Evolutionary conservation across 768 basidiomycete genomes (phyloP).

Genomic region (Rhodotorula paludigena): DNA sequence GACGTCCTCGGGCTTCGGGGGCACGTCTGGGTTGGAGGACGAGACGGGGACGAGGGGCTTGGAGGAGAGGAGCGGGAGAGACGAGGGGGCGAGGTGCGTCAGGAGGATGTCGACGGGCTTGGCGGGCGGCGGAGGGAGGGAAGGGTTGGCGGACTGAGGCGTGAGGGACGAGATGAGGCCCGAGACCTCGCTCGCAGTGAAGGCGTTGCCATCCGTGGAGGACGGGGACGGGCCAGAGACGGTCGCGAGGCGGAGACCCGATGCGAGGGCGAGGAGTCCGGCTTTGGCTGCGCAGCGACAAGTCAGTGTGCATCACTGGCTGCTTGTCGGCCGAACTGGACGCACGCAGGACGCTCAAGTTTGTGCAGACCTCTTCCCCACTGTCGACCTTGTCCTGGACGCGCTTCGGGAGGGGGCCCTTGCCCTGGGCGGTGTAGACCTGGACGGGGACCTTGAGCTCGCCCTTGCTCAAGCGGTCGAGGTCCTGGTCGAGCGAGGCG

Average conservation of each 20-base stretch:
- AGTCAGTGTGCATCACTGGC: background rate
- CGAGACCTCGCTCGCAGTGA: slow-evolving; percentile 29
- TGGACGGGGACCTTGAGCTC: slow-evolving; percentile 71
- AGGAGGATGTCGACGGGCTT: slow-evolving; percentile 74
- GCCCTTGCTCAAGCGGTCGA: slow-evolving; percentile 62
- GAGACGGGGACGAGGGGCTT: slow-evolving; percentile 53
- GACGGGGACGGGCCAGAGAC: slow-evolving; percentile 68
- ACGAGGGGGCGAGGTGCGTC: slow-evolving; percentile 69
- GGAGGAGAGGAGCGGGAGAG: slow-evolving; percentile 60
- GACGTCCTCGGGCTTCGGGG: slow-evolving; percentile 43
- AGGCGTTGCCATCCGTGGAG: slow-evolving; percentile 47
- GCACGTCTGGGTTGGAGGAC: slow-evolving; percentile 40
- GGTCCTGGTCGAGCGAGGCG: slow-evolving; percentile 53
- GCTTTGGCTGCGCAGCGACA: slow-evolving; percentile 11
- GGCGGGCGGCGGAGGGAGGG: slow-evolving; percentile 58
- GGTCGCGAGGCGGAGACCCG: slow-evolving; percentile 40
- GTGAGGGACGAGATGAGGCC: slow-evolving; percentile 45
- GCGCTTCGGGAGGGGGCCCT: slow-evolving; percentile 63
- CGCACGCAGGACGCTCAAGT: slow-evolving; percentile 81
- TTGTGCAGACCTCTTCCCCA: slow-evolving; percentile 71
- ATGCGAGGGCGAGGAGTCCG: slow-evolving; percentile 31
- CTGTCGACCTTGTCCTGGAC: slow-evolving; percentile 71
- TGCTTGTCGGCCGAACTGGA: slow-evolving; percentile 11
- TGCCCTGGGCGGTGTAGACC: slow-evolving; percentile 89
- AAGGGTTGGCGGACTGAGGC: slow-evolving; percentile 60